Evolutionary conservation across 257 asterid species (phyloP).

Genomic region (Schizonepeta tenuifolia): DNA sequence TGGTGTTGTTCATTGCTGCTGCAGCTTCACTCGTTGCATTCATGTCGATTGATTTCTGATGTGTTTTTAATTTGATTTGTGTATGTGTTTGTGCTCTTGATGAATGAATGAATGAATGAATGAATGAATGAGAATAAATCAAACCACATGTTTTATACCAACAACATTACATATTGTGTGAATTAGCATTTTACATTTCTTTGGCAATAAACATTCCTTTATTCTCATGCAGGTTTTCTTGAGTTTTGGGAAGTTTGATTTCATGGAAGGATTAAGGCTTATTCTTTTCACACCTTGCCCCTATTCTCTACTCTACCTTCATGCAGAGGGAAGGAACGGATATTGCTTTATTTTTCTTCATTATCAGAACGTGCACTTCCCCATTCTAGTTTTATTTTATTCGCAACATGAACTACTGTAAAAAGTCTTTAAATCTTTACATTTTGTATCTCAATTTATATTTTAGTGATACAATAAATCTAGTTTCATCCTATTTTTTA

Average conservation of each 20-base stretch:
- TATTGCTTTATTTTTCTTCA: background rate
- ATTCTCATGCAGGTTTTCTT: constrained; percentile 12
- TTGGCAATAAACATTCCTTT: constrained; percentile 36
- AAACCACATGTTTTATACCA: constrained; percentile 22
- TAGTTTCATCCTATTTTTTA: no score
- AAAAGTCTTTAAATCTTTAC: no score
- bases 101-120: no score
- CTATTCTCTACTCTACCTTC: constrained; percentile 18
- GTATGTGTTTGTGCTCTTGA: background rate
- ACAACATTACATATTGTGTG: background rate
- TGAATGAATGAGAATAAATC: background rate
- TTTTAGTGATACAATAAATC: no score
- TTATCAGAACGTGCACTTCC: background rate
- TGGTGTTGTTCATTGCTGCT: constrained; percentile 22
- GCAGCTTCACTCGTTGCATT: constrained; percentile 31
- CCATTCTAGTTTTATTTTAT: no score
- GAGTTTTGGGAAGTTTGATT: background rate
- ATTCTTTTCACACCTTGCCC: constrained; percentile 27
- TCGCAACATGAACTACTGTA: no score
- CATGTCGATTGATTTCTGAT: constrained; percentile 32
- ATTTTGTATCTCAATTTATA: no score
- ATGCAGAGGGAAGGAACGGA: constrained; percentile 30
- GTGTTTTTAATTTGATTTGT: background rate
- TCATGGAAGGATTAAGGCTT: constrained; percentile 26
- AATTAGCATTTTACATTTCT: constrained; percentile 29